Base-by-base conservation (phyloP, 176 grass and related monocot genomes). In the Cenchrus fungigraminus region DNA sequence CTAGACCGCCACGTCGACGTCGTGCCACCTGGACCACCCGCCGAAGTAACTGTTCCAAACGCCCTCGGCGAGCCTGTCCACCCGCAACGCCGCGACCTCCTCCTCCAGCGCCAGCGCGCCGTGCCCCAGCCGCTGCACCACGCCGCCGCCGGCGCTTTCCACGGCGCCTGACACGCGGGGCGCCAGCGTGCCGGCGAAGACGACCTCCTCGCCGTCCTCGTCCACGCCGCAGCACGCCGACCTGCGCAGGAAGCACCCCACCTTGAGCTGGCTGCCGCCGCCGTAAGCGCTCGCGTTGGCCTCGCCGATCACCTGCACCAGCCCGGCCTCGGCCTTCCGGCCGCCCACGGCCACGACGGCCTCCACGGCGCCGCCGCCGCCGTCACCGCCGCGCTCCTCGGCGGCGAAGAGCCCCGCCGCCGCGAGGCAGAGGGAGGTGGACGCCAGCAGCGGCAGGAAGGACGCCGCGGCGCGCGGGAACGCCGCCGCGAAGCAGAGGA, bases 1-100 rank as follows among this genome's bases (percentile, higher is more conserved):
- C 16, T 58, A n/a, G 13, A 4, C 56, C 56, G 46, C 70, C 2
- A 46, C 46, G 70, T 55, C 25, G 72, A 56, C 32, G 71, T 82
- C 28, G 87, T 85, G 87, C 92, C 90, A 94, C 76, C 19, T 91
- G 12, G 87, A 92, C 78, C 75, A 92, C 69, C 78, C 76, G 20
- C 87, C 92, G 63, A 92, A 89, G 85, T 90, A 94, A 78, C 60
- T 34, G 32, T 92, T 51, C 92, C 89, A 90, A 17, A 90, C 67
- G 51, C 89, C 89, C 62, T 86, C 87, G 1, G 89, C 89, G 0
- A 92, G 9, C 62, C 69, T 46, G 76, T 92, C 87, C 67, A 87
- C 71, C 82, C 87, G 82, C 9, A 94, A 17, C 47, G 82, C 65
- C 53, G 10, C 63, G 73, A 90, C 66, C 79, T 87, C 89, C 49